These are phyloP conservation scores for Phytophthora constricta DNA, from an alignment of 352 stramenopile genomes.

Conservation along the genomic window DNA sequence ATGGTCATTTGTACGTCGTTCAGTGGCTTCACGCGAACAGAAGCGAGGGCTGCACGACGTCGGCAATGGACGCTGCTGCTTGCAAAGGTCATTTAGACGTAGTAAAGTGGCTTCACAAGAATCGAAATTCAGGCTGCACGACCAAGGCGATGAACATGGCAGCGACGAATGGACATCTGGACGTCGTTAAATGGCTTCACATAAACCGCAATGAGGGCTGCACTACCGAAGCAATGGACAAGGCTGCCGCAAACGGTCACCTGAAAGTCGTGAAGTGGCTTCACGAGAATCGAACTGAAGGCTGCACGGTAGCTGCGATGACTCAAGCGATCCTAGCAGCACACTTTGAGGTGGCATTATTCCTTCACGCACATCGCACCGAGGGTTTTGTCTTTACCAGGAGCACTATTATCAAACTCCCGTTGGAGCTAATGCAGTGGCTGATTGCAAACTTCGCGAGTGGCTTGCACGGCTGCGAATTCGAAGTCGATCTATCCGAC, in stretches of 20 bases:
- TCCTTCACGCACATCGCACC: constrained; percentile 7
- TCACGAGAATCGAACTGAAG: constrained; percentile 1
- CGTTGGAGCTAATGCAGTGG: not conserved
- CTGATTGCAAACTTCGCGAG: not conserved
- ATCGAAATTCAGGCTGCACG: not conserved
- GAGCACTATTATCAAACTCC: not conserved
- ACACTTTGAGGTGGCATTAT: constrained; percentile 2
- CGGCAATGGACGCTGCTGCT: not conserved
- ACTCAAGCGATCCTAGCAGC: constrained; percentile 1
- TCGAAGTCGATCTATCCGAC: not conserved
- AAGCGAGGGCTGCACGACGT: not conserved
- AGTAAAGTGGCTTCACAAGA: constrained; percentile 1
- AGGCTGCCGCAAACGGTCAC: not conserved
- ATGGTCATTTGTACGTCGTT: constrained; percentile 8
- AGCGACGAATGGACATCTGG: not conserved
- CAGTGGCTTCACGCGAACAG: not conserved
- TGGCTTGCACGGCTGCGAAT: not conserved
- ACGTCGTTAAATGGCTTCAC: not conserved
- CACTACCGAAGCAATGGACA: not conserved
- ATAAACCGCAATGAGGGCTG: not conserved
- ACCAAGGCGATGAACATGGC: not conserved
- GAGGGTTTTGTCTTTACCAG: constrained; percentile 7
- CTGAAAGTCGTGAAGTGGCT: constrained; percentile 9
- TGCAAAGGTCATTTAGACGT: not conserved
- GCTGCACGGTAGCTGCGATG: constrained; percentile 3